Percentiles rank a stretch among this genome's conserved stretches.
These are phyloP conservation scores for Cutaneotrichosporon spelunceum DNA, from an alignment of 1,284 basidiomycete genomes.

Conservation along the genomic window DNA sequence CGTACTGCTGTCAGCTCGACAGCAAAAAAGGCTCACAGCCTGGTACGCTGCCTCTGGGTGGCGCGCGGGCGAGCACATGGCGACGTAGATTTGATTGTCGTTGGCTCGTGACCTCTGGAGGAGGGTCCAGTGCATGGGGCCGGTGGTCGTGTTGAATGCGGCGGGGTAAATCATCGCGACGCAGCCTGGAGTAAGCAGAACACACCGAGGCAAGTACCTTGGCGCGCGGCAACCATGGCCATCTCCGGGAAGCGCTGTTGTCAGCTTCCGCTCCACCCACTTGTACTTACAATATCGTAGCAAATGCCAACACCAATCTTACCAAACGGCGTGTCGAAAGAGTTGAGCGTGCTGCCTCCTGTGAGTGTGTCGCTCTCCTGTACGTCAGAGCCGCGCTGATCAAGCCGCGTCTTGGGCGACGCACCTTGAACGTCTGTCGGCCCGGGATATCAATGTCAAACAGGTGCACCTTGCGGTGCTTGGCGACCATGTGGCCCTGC, in stretches of 20 bases:
- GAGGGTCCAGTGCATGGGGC: constrained; percentile 94
- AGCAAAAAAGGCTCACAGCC: constrained; percentile 60
- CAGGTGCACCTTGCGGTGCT: constrained; percentile 90
- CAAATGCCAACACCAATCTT: constrained; percentile 54
- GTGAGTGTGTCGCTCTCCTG: constrained; percentile 93
- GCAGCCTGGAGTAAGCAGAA: constrained; percentile 60
- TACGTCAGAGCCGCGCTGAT: background rate
- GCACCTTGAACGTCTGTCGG: constrained; percentile 90
- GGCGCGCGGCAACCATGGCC: constrained; percentile 82
- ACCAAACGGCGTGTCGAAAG: constrained; percentile 73
- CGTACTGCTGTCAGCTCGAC: constrained; percentile 61
- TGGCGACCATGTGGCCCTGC: constrained; percentile 76
- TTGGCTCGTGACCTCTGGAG: constrained; percentile 83
- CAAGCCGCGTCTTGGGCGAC: constrained; percentile 1
- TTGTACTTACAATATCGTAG: constrained; percentile 53
- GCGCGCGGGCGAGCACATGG: constrained; percentile 93
- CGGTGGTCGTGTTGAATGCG: constrained; percentile 70
- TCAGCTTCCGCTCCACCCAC: background rate
- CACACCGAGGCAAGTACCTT: constrained; percentile 57
- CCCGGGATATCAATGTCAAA: constrained; percentile 99
- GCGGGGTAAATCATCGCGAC: constrained; percentile 84
- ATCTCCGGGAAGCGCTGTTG: constrained; percentile 82
- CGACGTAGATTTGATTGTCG: constrained; percentile 92
- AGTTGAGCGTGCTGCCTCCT: constrained; percentile 70
- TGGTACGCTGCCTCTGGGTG: constrained; percentile 77